Evolutionary conservation across 108 stramenopile species (phyloP).

Genomic region (Cyclotella sp.): DNA sequence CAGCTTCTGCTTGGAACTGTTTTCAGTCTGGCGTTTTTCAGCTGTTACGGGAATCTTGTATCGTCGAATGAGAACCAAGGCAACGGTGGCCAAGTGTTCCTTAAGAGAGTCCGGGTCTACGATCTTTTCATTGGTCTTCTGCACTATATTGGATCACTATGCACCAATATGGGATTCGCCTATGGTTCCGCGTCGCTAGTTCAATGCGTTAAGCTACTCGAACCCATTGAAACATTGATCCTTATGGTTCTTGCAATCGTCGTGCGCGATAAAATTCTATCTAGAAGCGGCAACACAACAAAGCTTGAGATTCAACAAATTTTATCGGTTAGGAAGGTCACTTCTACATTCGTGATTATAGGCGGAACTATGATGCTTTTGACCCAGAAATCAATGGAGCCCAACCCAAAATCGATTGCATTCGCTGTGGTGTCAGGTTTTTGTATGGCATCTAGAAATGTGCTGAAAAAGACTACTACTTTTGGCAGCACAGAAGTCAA

Average conservation of each 20-base stretch:
- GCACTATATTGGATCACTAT: constrained; percentile 51
- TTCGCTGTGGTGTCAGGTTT: constrained; percentile 21
- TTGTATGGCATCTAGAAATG: constrained; percentile 33
- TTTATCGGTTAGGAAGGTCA: constrained; percentile 20
- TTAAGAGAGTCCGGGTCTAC: not conserved
- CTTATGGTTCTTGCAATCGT: constrained; percentile 16
- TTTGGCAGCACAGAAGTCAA: not conserved
- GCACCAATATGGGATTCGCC: constrained; percentile 58
- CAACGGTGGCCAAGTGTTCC: not conserved
- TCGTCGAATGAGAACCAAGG: not conserved
- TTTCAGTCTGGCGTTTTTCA: constrained; percentile 15
- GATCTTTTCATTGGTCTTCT: constrained; percentile 32
- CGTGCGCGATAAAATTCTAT: not conserved
- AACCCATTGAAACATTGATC: constrained; percentile 64
- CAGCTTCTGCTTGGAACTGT: constrained; percentile 18
- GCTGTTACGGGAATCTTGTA: not conserved
- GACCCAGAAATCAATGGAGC: constrained; percentile 25
- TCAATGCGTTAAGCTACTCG: constrained; percentile 62
- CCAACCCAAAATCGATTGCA: constrained; percentile 13
- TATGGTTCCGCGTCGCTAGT: constrained; percentile 61
- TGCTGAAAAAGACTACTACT: constrained; percentile 20
- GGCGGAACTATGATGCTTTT: constrained; percentile 29
- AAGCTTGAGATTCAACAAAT: constrained; percentile 16
- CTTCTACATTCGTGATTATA: constrained; percentile 19
- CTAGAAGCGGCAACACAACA: constrained; percentile 7